Evolutionary conservation across 2,329 filamentous ascomycete genomes (phyloP).

Genomic region (Aspergillus ochraceoroseus): DNA sequence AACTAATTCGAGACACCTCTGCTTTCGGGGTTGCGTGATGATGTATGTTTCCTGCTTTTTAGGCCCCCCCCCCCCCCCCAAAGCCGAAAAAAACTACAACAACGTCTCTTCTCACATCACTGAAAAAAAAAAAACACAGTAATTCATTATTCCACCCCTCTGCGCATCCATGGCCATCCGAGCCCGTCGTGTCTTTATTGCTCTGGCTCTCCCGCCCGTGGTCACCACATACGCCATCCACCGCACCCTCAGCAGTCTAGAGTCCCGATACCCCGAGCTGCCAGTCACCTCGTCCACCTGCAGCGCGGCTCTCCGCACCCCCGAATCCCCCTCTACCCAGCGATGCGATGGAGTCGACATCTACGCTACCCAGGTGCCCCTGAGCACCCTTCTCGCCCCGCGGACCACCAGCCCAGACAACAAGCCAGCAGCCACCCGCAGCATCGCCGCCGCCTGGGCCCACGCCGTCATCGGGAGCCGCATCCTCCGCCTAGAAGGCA

Average conservation of each 20-base stretch:
- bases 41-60: too few relatives aligned
- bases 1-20: too few relatives aligned
- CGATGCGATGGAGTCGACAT: slow-evolving; percentile 26
- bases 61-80: too few relatives aligned
- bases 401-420: background rate
- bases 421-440: background rate
- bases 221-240: slow-evolving; percentile 22
- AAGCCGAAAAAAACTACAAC: too few relatives aligned
- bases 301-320: slow-evolving; percentile 20
- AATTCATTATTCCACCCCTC: too few relatives aligned
- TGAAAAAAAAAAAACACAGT: too few relatives aligned
- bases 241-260: slow-evolving; percentile 21
- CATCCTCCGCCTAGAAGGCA: slow-evolving; percentile 19
- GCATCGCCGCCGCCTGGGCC: slow-evolving; percentile 24
- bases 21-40: too few relatives aligned
- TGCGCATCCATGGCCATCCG: background rate
- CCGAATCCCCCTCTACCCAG: slow-evolving; percentile 17
- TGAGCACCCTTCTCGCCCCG: slow-evolving; percentile 15
- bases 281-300: slow-evolving; percentile 14
- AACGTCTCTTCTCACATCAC: too few relatives aligned
- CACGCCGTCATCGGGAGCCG: slow-evolving; percentile 17
- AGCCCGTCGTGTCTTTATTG: slow-evolving; percentile 10
- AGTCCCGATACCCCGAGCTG: slow-evolving; percentile 26
- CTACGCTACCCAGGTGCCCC: slow-evolving; percentile 23
- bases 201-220: slow-evolving; percentile 15